A percentile compares a stretch with the other conserved stretches of the same genome.
Evolutionary conservation across 768 basidiomycete species (phyloP).

Genomic region (Tylopilus felleus): DNA sequence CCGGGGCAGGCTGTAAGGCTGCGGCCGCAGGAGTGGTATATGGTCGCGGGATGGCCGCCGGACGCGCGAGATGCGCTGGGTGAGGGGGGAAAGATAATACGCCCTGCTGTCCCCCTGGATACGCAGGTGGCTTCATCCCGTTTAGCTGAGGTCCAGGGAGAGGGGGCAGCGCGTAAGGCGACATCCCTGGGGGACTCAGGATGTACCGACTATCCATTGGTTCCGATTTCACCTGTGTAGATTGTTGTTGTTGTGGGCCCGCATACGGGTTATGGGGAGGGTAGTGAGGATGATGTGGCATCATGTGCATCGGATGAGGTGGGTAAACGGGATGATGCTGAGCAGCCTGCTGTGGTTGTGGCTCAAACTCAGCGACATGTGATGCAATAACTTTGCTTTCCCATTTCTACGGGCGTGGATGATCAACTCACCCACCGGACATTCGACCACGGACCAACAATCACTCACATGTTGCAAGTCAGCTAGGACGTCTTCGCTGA

Average conservation of each 20-base stretch:
- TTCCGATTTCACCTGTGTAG: constrained; percentile 66
- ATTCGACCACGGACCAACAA: constrained; percentile 10
- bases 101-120: constrained; percentile 57
- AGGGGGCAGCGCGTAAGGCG: constrained; percentile 54
- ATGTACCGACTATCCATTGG: constrained; percentile 70
- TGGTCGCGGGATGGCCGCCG: constrained; percentile 18
- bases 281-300: constrained; percentile 54
- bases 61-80: constrained; percentile 27
- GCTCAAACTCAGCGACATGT: constrained; percentile 91
- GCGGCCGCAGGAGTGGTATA: constrained; percentile 27
- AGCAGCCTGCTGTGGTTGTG: constrained; percentile 44
- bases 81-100: constrained; percentile 51
- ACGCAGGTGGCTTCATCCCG: constrained; percentile 46
- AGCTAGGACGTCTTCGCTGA: constrained; percentile 84
- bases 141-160: constrained; percentile 65
- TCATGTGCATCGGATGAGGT: constrained; percentile 62
- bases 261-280: constrained; percentile 51
- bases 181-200: constrained; percentile 41
- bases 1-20: constrained; percentile 15
- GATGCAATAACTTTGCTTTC: constrained; percentile 92
- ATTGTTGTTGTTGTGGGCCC: constrained; percentile 31
- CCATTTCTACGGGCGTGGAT: constrained; percentile 71
- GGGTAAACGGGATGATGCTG: constrained; percentile 53
- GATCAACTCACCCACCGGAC: constrained; percentile 9
- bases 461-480: constrained; percentile 82